Conservation (phyloP, 2,329 filamentous ascomycete species). For the Xylaria multiplex region DNA sequence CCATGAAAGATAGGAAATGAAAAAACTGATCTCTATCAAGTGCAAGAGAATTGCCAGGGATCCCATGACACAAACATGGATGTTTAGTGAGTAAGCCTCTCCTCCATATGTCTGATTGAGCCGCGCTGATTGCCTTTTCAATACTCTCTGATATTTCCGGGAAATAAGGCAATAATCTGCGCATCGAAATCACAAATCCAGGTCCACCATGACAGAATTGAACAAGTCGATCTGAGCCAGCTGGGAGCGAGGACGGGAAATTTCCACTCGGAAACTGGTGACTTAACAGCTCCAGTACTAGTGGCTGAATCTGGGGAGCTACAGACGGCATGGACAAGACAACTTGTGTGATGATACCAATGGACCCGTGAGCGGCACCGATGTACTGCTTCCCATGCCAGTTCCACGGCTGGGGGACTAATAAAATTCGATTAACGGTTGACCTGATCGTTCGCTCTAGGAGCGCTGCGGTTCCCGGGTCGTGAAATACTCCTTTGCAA, state of each 20-base stretch:
- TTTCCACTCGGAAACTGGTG: slow-evolving; percentile 71
- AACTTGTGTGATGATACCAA: slow-evolving; percentile 77
- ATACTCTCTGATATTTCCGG: slow-evolving; percentile 64
- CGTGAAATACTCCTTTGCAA: slow-evolving; percentile 54
- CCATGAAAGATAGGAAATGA: slow-evolving; percentile 45
- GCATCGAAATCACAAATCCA: slow-evolving; percentile 68
- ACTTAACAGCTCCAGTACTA: slow-evolving; percentile 65
- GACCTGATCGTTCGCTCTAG: slow-evolving; percentile 65
- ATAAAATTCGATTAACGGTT: slow-evolving; percentile 69
- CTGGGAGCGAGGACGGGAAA: slow-evolving; percentile 65
- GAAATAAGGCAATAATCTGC: slow-evolving; percentile 66
- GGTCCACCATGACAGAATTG: slow-evolving; percentile 76
- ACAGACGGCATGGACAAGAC: slow-evolving; percentile 66
- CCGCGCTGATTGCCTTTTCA: slow-evolving; percentile 61
- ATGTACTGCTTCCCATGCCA: slow-evolving; percentile 72
- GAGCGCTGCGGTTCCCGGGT: slow-evolving; percentile 59
- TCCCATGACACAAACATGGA: slow-evolving; percentile 73
- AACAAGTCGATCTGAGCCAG: slow-evolving; percentile 54
- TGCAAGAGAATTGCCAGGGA: slow-evolving; percentile 69
- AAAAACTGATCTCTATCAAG: slow-evolving; percentile 36
- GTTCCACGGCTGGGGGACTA: slow-evolving; percentile 63
- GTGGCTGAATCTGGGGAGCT: slow-evolving; percentile 62
- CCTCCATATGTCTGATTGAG: slow-evolving; percentile 63
- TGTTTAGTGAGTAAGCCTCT: slow-evolving; percentile 70
- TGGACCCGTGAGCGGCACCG: slow-evolving; percentile 73